phyloP scores from a whole-genome alignment of 306 rosid genomes.

The Geum urbanum region DNA sequence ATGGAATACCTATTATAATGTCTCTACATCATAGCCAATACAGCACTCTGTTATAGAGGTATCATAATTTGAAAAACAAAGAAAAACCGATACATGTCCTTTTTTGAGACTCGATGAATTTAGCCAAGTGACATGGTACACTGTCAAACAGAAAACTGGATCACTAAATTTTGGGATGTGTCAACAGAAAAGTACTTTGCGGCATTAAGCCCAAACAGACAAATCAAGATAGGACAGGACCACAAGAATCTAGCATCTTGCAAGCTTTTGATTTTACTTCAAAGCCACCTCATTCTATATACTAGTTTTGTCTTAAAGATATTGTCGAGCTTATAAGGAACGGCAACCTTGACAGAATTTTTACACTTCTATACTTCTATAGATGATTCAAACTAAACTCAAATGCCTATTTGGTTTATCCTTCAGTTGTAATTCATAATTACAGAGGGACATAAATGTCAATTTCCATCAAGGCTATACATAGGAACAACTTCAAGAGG shows the following conservation, averaged over 20 bases:
- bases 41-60: conserved; percentile 23
- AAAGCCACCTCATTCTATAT: background rate
- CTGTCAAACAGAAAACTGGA: background rate
- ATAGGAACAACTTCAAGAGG: background rate
- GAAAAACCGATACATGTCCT: background rate
- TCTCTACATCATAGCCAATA: conserved; percentile 6
- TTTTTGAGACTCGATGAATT: background rate
- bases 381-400: background rate
- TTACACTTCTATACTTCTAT: background rate
- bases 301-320: background rate
- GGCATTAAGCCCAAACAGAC: background rate
- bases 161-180: too few species aligned
- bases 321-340: background rate
- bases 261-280: background rate
- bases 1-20: conserved; percentile 10
- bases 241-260: background rate
- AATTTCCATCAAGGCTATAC: background rate
- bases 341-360: background rate
- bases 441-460: background rate
- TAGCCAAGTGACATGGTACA: background rate
- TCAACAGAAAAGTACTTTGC: background rate
- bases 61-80: background rate
- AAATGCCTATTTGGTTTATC: background rate
- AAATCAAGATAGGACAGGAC: background rate
- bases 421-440: background rate